Conservation (phyloP, 306 rosid genomes). For the Sicyos baderoa region DNA sequence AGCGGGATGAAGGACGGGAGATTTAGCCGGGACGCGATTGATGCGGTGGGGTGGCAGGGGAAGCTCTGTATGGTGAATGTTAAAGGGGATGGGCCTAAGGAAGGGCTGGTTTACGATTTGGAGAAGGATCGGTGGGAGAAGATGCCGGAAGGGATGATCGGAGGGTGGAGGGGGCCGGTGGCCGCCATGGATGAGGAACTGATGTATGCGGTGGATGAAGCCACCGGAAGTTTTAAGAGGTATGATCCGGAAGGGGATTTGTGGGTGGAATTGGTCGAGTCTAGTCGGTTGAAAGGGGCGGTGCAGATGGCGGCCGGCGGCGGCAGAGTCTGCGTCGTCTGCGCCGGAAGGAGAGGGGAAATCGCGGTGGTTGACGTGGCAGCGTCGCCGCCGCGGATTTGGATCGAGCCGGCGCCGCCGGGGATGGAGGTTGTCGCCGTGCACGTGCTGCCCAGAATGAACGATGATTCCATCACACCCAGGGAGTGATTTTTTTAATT, state of each 20-base stretch:
- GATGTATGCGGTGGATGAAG: slow-evolving; percentile 67
- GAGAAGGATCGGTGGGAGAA: slow-evolving; percentile 46
- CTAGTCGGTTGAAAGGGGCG: slow-evolving; percentile 45
- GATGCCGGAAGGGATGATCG: slow-evolving; percentile 74
- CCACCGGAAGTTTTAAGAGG: slow-evolving; percentile 35
- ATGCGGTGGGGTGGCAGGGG: slow-evolving; percentile 76
- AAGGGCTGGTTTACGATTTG: slow-evolving; percentile 54
- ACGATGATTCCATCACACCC: neutral
- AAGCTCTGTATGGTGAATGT: slow-evolving; percentile 74
- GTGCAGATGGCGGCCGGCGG: slow-evolving; percentile 49
- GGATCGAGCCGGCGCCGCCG: slow-evolving; percentile 41
- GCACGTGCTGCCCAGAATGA: slow-evolving; percentile 62
- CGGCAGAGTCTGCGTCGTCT: slow-evolving; percentile 52
- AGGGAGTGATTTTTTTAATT: neutral
- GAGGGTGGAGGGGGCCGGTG: slow-evolving; percentile 82
- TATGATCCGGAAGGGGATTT: slow-evolving; percentile 35
- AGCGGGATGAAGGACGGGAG: slow-evolving; percentile 36
- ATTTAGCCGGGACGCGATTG: slow-evolving; percentile 75
- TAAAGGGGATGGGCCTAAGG: slow-evolving; percentile 48
- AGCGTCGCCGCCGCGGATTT: slow-evolving; percentile 25
- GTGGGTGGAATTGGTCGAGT: slow-evolving; percentile 47
- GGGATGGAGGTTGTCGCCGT: slow-evolving; percentile 55
- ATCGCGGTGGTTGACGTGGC: slow-evolving; percentile 53
- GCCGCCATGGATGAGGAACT: slow-evolving; percentile 71
- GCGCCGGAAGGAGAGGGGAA: slow-evolving; percentile 22